Percentiles rank a stretch among this genome's conserved stretches.
phyloP scores from a whole-genome alignment of 2,329 filamentous ascomycete species.

The Ceratocystis papillata region DNA sequence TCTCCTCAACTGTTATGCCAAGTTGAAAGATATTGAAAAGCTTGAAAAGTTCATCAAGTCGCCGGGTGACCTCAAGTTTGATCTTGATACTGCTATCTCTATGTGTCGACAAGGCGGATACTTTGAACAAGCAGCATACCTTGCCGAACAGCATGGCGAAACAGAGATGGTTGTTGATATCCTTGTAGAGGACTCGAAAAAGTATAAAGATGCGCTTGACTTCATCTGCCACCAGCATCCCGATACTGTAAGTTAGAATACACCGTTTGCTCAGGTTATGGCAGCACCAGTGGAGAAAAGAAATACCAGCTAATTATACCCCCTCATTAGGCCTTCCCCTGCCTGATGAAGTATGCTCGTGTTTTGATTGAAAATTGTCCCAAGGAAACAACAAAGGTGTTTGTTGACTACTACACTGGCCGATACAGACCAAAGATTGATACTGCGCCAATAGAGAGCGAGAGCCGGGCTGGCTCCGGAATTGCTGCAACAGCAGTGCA shows the following conservation, averaged over 20 bases:
- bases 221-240: conserved; percentile 86
- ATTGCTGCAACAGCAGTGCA: conserved; percentile 68
- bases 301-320: neutral
- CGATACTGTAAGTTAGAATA: conserved; percentile 48
- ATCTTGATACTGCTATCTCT: conserved; percentile 88
- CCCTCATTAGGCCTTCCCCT: conserved; percentile 58
- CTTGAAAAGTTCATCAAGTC: conserved; percentile 94
- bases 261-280: neutral
- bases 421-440: conserved; percentile 60
- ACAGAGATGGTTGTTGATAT: conserved; percentile 92
- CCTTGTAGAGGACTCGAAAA: conserved; percentile 86
- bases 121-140: conserved; percentile 88
- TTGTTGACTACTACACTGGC: conserved; percentile 91
- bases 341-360: conserved; percentile 88
- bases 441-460: conserved; percentile 10
- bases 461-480: conserved; percentile 30
- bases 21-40: conserved; percentile 93
- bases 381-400: conserved; percentile 68
- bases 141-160: conserved; percentile 89
- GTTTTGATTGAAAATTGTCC: conserved; percentile 83
- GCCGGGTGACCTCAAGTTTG: conserved; percentile 87
- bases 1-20: conserved; percentile 92
- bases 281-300: neutral
- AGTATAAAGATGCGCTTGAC: conserved; percentile 74
- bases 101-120: conserved; percentile 98